Conservation (phyloP, 345 rosid genomes). For the Linum tenue region DNA sequence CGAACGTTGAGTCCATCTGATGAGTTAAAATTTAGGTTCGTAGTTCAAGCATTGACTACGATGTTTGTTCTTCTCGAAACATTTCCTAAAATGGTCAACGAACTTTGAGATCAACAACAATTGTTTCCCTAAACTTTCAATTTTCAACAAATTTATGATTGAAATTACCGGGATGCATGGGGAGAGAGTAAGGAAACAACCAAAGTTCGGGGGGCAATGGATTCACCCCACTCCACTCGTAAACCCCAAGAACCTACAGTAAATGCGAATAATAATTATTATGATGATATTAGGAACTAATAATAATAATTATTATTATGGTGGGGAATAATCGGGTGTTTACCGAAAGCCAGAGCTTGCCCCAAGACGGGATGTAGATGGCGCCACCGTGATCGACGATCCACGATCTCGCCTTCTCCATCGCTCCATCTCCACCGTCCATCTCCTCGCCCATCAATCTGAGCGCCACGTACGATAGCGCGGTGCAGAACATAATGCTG, state of each 20-base stretch:
- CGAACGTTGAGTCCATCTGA: too few relatives aligned
- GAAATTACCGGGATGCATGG: slow-evolving; percentile 44
- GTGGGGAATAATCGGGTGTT: neutral
- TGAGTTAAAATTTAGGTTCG: too few relatives aligned
- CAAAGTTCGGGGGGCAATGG: slow-evolving; percentile 64
- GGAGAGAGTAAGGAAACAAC: slow-evolving; percentile 48
- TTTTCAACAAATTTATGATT: too few relatives aligned
- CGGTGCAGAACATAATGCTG: slow-evolving; percentile 54
- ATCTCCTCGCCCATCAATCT: slow-evolving; percentile 43
- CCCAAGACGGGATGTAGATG: slow-evolving; percentile 66
- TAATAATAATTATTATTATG: too few relatives aligned
- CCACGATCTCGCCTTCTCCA: slow-evolving; percentile 47
- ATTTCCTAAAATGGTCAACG: too few relatives aligned
- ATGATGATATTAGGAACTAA: too few relatives aligned
- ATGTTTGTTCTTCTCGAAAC: too few relatives aligned
- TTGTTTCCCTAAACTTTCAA: neutral
- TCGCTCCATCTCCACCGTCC: slow-evolving; percentile 32
- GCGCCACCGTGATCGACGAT: slow-evolving; percentile 52
- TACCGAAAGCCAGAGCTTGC: slow-evolving; percentile 72
- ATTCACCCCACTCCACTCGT: slow-evolving; percentile 71
- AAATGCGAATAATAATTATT: too few relatives aligned
- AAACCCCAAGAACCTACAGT: slow-evolving; percentile 52
- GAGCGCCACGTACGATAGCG: slow-evolving; percentile 37
- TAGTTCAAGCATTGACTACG: too few relatives aligned
- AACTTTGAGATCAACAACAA: neutral